Conservation (phyloP, 2,329 filamentous ascomycete species). For the Neofusicoccum umdonicola region DNA sequence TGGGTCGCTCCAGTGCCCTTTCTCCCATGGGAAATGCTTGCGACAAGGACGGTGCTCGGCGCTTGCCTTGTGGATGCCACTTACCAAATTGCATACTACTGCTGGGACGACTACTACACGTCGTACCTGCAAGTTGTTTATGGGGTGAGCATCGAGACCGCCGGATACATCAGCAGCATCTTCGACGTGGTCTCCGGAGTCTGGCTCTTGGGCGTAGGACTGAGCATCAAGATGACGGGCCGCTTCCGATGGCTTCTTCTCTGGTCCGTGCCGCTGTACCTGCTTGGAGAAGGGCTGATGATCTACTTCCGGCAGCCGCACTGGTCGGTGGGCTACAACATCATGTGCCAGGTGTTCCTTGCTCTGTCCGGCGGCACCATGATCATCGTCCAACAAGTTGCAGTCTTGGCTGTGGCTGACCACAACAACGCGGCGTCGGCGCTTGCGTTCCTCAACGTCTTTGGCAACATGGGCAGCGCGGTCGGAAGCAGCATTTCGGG, state of each 20-base stretch:
- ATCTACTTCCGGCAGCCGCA: conserved; percentile 26
- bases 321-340: conserved; percentile 20
- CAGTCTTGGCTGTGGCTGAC: conserved; percentile 7
- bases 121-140: conserved; percentile 43
- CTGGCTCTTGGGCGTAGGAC: conserved; percentile 22
- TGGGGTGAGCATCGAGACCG: conserved; percentile 28
- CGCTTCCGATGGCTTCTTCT: conserved; percentile 20
- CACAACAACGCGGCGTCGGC: conserved; percentile 63
- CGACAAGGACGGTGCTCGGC: conserved; percentile 50
- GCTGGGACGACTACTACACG: conserved; percentile 42
- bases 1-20: conserved; percentile 41
- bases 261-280: conserved; percentile 12
- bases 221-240: conserved; percentile 18
- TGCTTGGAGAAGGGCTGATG: conserved; percentile 27
- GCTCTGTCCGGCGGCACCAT: conserved; percentile 31
- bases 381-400: conserved; percentile 22
- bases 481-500: conserved; percentile 53
- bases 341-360: conserved; percentile 31
- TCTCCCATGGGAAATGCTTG: conserved; percentile 47
- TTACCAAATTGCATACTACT: conserved; percentile 17
- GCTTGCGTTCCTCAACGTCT: conserved; percentile 60
- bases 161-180: conserved; percentile 38
- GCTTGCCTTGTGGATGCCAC: conserved; percentile 49
- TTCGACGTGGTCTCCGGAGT: conserved; percentile 36
- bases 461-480: conserved; percentile 53